Conservation (phyloP, 2,329 filamentous ascomycete species). For the Cladophialophora yegresii region DNA sequence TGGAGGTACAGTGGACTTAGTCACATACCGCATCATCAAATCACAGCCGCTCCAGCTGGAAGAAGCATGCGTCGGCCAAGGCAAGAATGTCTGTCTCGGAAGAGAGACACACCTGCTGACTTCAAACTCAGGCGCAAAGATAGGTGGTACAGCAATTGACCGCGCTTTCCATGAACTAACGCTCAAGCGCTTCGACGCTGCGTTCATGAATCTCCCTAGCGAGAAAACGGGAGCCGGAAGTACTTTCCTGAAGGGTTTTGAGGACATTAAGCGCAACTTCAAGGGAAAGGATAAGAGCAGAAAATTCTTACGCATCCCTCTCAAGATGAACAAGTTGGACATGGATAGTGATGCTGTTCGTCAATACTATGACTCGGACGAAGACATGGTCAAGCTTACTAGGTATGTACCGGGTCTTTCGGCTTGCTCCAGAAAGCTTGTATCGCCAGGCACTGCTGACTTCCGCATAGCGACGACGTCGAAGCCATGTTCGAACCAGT, state of each 20-base stretch:
- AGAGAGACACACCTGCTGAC: background rate
- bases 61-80: slow-evolving; percentile 19
- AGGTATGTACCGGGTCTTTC: background rate
- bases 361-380: slow-evolving; percentile 4
- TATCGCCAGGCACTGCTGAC: background rate
- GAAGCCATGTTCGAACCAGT: slow-evolving; percentile 23
- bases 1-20: slow-evolving; percentile 34
- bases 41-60: slow-evolving; percentile 18
- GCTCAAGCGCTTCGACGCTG: slow-evolving; percentile 37
- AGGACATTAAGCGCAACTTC: slow-evolving; percentile 41
- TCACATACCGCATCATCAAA: slow-evolving; percentile 12
- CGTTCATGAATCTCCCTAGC: slow-evolving; percentile 37
- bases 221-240: slow-evolving; percentile 40
- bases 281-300: slow-evolving; percentile 15
- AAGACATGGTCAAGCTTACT: slow-evolving; percentile 3
- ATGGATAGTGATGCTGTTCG: background rate
- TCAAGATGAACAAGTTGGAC: background rate
- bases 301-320: background rate
- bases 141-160: slow-evolving; percentile 42
- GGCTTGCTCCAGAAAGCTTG: background rate
- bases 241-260: slow-evolving; percentile 43
- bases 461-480: slow-evolving; percentile 20
- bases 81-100: background rate
- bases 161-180: slow-evolving; percentile 41
- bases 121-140: slow-evolving; percentile 39